Evolutionary conservation across 805 yeast genomes (phyloP), one percentile per base, ranked within the genome.

Genomic region (Kodamaea kaohsiungensis): DNA sequence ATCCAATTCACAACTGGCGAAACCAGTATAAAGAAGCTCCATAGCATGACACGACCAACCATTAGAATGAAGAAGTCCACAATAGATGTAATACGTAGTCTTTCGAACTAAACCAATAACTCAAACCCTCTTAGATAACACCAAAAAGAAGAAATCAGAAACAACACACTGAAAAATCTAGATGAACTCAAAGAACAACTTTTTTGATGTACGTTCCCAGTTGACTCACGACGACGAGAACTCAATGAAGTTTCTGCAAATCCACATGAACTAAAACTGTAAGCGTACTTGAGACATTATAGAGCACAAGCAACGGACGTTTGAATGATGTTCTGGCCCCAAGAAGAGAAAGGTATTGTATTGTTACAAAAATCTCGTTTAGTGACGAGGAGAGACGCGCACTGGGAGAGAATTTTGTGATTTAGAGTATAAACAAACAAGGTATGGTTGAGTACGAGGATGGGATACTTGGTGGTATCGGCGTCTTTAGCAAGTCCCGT

Each of bases 401-500:
- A 30, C 35, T 30, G 35, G 25, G 35, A 5, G 10, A 30, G 35
- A 30, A 30, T 30, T 30, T 30, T 30, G 35, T 30, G 35, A 30
- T 9, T 30, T 12, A 30, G 13, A 30, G 35, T 22, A 6, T 30
- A 30, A 30, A 30, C 35, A 30, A 30, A 30, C 35, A 8, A 30
- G 35, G 35, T 30, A 30, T 30, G 35, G 35, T 30, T 30, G 35
- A 30, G 3, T 30, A 30, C 13, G 54, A 51, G 38, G 54, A 51
- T 35, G 54, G 54, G n/a, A 43, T 51, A 10, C 48, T 51, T n/a
- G 54, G 54, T 9, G n/a, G 43, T 5, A 22, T 48, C 8, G 35
- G 30, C 5, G 39, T 17, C 2, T 46, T 46, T 22, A 27, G 7
- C 19, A 25, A 22, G 33, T 19, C 50, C 6, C 15, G 50, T 27